Evolutionary conservation across 495 filamentous ascomycete species (phyloP), one percentile per base, ranked within the genome.

Genomic region (Annulohypoxylon moriforme): DNA sequence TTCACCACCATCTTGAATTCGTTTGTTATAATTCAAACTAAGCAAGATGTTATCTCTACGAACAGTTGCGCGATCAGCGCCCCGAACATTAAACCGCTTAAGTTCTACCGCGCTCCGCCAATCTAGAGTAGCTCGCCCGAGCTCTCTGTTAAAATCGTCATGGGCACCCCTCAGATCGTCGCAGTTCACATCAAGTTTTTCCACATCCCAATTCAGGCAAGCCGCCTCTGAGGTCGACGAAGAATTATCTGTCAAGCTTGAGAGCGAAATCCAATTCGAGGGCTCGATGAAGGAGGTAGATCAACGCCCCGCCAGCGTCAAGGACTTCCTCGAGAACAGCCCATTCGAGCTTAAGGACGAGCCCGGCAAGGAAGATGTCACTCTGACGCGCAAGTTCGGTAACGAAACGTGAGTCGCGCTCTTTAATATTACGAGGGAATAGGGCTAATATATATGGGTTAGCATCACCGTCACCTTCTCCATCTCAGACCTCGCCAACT

Each of bases 381-480:
- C 90, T 40, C 85, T 99, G 66, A 90, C 87, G 49, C 91, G 94
- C 75, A 91, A 89, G 75, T 94, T 92, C 68, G 92, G 91, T 76
- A 90, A 95, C 76, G 96, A 99, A 84, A 92, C 88, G 93, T 96
- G 82, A 80, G 89, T 81, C 44, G 4, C 9, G n/a, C 50, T 18
- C 18, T n/a, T 6, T 1, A 61, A 22, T 36, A 10, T 5, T 6
- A 20, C 50, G 31, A 2, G 44, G 55, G 7, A 59, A 56, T 73
- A 79, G 42, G 77, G 68, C 5, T 44, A 50, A 3, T 6, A 20
- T 56, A 18, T 31, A 46, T 29, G 25, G 25, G 25, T n/a, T 69
- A 97, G 93, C 70, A 97, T 99, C 84, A 90, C 90, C 64, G 88
- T 98, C 69, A 89, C 90, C 69, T 99, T 99, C 86, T 96, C 94